These are phyloP conservation scores for Tetraselmis striata DNA, from an alignment of 139 green algal genomes.

Conservation along the genomic window DNA sequence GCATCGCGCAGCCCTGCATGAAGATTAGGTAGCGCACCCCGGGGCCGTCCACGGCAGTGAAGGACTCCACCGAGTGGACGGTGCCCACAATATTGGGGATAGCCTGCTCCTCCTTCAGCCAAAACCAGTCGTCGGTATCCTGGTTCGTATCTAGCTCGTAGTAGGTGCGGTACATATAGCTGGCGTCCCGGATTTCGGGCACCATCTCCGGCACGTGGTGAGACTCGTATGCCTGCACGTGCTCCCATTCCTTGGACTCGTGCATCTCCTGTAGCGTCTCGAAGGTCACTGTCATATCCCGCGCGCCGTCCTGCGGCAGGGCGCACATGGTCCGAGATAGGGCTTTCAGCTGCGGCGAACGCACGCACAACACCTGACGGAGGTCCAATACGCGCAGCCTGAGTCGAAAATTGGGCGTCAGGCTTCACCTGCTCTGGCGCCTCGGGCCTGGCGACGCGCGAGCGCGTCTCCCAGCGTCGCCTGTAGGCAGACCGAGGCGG, in stretches of 20 bases:
- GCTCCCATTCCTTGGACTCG: background rate
- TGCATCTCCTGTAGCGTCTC: background rate
- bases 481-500: no score
- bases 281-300: no score
- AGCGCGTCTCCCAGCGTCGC: no score
- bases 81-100: slow-evolving; percentile 28
- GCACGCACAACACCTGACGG: no score
- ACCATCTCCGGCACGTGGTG: background rate
- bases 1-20: slow-evolving; percentile 52
- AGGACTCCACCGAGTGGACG: slow-evolving; percentile 41
- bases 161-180: background rate
- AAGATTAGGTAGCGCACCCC: slow-evolving; percentile 59
- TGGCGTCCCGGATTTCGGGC: background rate
- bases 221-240: background rate
- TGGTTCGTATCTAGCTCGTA: background rate
- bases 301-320: no score
- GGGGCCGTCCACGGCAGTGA: slow-evolving; percentile 47
- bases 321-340: no score
- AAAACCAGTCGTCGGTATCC: background rate
- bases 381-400: no score
- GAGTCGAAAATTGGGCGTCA: no score
- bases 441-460: no score
- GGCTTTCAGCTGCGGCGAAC: no score
- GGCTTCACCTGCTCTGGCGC: no score
- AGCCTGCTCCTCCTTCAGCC: background rate